phyloP scores from a whole-genome alignment of 139 green algal genomes.

The Gonium pectorale region DNA sequence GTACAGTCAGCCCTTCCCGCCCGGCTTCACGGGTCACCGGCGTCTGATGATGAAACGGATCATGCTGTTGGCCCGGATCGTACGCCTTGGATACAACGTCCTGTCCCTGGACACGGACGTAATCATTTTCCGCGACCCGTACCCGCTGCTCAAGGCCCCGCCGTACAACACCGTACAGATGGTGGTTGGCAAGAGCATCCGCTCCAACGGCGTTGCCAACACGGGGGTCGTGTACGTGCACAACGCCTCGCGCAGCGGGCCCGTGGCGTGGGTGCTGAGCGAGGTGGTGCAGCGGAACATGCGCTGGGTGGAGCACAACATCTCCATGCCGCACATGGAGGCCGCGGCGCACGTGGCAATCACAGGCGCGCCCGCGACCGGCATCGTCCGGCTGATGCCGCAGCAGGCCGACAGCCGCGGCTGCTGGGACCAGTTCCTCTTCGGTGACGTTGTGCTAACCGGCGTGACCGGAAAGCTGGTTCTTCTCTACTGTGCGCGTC shows the following conservation, averaged over 20 bases:
- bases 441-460: slow-evolving; percentile 17
- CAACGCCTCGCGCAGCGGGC: not conserved
- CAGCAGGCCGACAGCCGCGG: slow-evolving; percentile 21
- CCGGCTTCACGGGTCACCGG: slow-evolving; percentile 20
- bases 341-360: not conserved
- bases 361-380: not conserved
- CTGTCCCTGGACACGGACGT: slow-evolving; percentile 39
- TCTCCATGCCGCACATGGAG: not conserved
- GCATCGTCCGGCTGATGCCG: not conserved
- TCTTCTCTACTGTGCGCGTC: slow-evolving; percentile 16
- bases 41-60: slow-evolving; percentile 36
- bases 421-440: slow-evolving; percentile 47
- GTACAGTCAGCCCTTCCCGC: slow-evolving; percentile 34
- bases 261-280: not conserved
- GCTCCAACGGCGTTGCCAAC: slow-evolving; percentile 23
- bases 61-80: slow-evolving; percentile 14
- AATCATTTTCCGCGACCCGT: slow-evolving; percentile 39
- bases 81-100: slow-evolving; percentile 37
- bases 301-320: slow-evolving; percentile 25
- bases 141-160: slow-evolving; percentile 28
- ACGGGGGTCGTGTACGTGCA: slow-evolving; percentile 41
- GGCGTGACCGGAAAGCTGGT: not conserved
- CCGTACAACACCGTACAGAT: slow-evolving; percentile 10
- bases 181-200: not conserved
- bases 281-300: slow-evolving; percentile 38